These are phyloP conservation scores for Rachicladosporium sp. DNA, from an alignment of 2,329 filamentous ascomycete species.

Conservation along the genomic window DNA sequence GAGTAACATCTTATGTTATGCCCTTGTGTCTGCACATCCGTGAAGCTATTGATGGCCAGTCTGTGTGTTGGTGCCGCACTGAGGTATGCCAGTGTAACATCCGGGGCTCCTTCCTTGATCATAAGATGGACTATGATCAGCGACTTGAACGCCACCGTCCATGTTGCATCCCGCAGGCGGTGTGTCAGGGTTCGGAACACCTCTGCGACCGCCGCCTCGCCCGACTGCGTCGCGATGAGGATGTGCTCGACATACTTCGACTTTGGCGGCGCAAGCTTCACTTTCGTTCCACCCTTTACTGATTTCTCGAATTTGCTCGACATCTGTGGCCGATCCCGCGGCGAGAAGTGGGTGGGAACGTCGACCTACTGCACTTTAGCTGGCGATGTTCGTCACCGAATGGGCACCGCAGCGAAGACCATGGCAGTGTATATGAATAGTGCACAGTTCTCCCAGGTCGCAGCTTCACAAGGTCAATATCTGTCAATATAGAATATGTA, in stretches of 20 bases:
- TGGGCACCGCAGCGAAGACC: too few species aligned
- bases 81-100: slow-evolving; percentile 77
- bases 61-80: slow-evolving; percentile 64
- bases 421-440: too few species aligned
- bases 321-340: slow-evolving; percentile 35
- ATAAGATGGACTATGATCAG: slow-evolving; percentile 92
- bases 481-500: too few species aligned
- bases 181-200: slow-evolving; percentile 87
- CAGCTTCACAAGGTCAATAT: too few species aligned
- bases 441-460: too few species aligned
- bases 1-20: slow-evolving; percentile 88
- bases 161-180: slow-evolving; percentile 86
- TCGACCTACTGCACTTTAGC: too few species aligned
- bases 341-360: too few species aligned
- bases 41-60: slow-evolving; percentile 80
- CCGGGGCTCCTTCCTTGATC: slow-evolving; percentile 86
- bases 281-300: slow-evolving; percentile 96
- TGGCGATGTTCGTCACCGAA: too few species aligned
- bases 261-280: slow-evolving; percentile 86
- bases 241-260: slow-evolving; percentile 99
- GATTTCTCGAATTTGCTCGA: slow-evolving; percentile 94
- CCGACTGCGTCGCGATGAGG: slow-evolving; percentile 83
- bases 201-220: slow-evolving; percentile 87
- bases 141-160: slow-evolving; percentile 99
- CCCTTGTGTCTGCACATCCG: slow-evolving; percentile 89